Conservation (phyloP, 768 basidiomycete genomes). For the Myochromella boudieri region DNA sequence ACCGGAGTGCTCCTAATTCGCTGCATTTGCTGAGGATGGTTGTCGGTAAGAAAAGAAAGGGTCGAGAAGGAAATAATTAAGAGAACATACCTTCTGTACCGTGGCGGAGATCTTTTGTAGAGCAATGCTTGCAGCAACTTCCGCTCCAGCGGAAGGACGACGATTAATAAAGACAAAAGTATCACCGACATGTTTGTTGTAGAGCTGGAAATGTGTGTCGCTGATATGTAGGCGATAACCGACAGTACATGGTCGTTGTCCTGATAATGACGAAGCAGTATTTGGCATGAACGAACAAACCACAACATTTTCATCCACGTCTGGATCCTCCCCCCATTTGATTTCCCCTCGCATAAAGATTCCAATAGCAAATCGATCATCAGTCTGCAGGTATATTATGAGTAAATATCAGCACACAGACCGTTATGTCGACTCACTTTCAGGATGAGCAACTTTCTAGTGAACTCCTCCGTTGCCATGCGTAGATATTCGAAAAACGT, state of each 20-base stretch:
- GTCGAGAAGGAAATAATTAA: not conserved
- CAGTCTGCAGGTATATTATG: conserved; percentile 43
- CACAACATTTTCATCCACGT: conserved; percentile 57
- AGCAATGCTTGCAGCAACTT: conserved; percentile 59
- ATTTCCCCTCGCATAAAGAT: conserved; percentile 64
- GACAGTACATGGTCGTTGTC: conserved; percentile 46
- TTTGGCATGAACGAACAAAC: conserved; percentile 63
- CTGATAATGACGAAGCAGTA: conserved; percentile 45
- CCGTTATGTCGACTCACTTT: conserved; percentile 37
- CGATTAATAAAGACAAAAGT: conserved; percentile 61
- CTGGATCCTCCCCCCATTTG: conserved; percentile 58
- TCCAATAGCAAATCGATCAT: conserved; percentile 59
- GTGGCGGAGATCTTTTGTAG: conserved; percentile 56
- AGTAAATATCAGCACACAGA: not conserved
- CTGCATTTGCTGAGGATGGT: conserved; percentile 53
- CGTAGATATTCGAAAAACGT: conserved; percentile 65
- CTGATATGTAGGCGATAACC: conserved; percentile 59
- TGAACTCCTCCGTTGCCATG: conserved; percentile 56
- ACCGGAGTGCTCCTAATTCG: conserved; percentile 52
- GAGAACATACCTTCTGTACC: conserved; percentile 48
- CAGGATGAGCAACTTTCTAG: conserved; percentile 55
- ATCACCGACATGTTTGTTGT: conserved; percentile 47
- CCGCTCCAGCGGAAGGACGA: conserved; percentile 41
- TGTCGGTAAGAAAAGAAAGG: not conserved
- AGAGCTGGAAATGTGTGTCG: conserved; percentile 58